Evolutionary conservation across 306 rosid genomes (phyloP), one percentile per base, ranked within the genome.

Genomic region (Bauhinia variegata): DNA sequence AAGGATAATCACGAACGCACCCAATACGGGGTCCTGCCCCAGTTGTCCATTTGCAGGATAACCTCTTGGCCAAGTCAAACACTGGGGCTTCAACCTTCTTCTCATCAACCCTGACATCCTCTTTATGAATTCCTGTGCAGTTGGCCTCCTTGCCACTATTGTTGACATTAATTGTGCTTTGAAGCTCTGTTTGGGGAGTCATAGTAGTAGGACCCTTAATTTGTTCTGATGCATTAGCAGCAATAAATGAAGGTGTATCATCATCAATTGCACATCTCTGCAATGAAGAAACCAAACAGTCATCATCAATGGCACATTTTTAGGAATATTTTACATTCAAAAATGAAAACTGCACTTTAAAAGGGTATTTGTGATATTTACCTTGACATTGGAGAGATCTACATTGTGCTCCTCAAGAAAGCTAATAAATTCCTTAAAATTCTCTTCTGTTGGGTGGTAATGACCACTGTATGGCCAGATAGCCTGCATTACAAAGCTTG

Each of bases 391-490:
- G 58, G 96, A 69, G 73, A 92, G 97, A 68, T 92, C 95, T 8
- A 92, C 95, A 14, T 82, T 53, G 70, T 89, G 82, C 67, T 92
- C 97, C 63, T 71, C 80, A 44, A 92, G 95, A 79, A 87, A 92
- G 86, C 85, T 73, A 46, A 85, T 58, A 23, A 92, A 92, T 54
- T 89, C 97, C 62, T 48, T 82, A 82, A 92, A 92, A 78, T 92
- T 87, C 70, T 84, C 97, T 67, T 92, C 95, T 31, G 96, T 92
- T 51, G 97, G 97, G 72, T 66, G 97, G 78, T 92, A 92, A 71
- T 92, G 97, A 50, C 97, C 97, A 71, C 96, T 92, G 60, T 92
- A 92, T 1, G 97, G 97, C 97, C 97, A 92, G 69, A 92, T 89
- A 37, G 96, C 97, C 95, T 91, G 75, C 61, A 75, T 7, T 50